phyloP scores from a whole-genome alignment of 352 stramenopile species.

The Phytopythium delawarense region DNA sequence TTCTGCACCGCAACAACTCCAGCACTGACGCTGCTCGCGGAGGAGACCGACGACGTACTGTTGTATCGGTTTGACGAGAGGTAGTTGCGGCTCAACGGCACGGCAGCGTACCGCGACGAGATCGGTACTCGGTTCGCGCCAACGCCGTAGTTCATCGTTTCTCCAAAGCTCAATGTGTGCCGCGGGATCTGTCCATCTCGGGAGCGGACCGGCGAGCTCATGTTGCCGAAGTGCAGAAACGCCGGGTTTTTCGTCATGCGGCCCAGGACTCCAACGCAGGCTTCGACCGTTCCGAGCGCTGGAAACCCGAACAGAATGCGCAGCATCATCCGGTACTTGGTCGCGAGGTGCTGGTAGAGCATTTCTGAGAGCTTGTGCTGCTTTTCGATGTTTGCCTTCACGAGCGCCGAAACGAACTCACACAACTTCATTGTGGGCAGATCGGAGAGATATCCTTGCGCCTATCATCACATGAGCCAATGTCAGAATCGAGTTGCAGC shows the following conservation, averaged over 20 bases:
- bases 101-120: constrained; percentile 16
- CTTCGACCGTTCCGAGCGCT: constrained; percentile 61
- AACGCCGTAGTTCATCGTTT: constrained; percentile 47
- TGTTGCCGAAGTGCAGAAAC: constrained; percentile 54
- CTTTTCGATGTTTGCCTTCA: constrained; percentile 62
- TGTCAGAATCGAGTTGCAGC: background rate
- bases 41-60: constrained; percentile 37
- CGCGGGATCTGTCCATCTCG: constrained; percentile 43
- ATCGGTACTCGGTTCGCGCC: constrained; percentile 19
- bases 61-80: constrained; percentile 19
- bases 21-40: constrained; percentile 23
- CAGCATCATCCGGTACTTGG: constrained; percentile 72
- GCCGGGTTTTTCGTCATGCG: constrained; percentile 73
- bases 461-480: constrained; percentile 19
- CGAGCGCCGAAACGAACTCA: constrained; percentile 60
- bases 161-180: constrained; percentile 53
- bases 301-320: constrained; percentile 79
- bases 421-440: constrained; percentile 77
- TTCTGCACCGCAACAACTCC: constrained; percentile 53
- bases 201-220: constrained; percentile 37
- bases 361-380: constrained; percentile 56
- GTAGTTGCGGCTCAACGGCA: constrained; percentile 19
- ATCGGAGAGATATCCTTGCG: constrained; percentile 55
- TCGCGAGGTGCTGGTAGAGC: constrained; percentile 67
- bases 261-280: constrained; percentile 66